phyloP scores from a whole-genome alignment of 352 stramenopile species.

The Vaucheria bursata region DNA sequence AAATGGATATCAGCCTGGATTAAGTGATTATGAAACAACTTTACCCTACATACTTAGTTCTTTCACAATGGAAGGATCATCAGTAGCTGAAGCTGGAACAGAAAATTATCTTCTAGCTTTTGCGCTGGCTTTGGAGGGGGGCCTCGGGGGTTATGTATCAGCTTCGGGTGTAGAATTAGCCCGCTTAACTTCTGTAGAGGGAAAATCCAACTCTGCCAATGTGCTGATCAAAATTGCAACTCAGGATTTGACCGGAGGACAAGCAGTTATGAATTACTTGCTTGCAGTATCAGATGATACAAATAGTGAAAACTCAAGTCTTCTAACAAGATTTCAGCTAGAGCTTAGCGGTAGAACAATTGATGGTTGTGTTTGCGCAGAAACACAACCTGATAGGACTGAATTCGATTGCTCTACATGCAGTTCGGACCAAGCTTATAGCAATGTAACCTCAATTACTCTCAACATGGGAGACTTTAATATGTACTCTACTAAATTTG shows the following conservation, averaged over 20 bases:
- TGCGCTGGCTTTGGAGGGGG: constrained; percentile 14
- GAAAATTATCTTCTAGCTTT: background rate
- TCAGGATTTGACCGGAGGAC: background rate
- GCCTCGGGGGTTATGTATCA: constrained; percentile 1
- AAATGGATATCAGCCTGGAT: constrained; percentile 2
- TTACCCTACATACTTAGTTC: background rate
- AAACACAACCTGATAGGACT: background rate
- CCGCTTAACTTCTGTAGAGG: constrained; percentile 23
- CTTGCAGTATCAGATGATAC: constrained; percentile 18
- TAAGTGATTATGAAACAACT: constrained; percentile 4
- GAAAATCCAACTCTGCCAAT: constrained; percentile 5
- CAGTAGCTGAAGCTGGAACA: background rate
- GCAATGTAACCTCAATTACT: constrained; percentile 13
- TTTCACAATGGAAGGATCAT: background rate
- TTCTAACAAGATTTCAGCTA: constrained; percentile 13
- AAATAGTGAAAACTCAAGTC: background rate
- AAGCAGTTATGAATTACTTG: constrained; percentile 32
- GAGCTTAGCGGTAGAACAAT: constrained; percentile 15
- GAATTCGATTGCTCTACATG: constrained; percentile 40
- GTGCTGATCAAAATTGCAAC: background rate
- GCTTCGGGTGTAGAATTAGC: background rate
- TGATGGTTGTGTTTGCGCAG: constrained; percentile 22
- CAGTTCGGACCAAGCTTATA: constrained; percentile 16
- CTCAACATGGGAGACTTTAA: constrained; percentile 13
- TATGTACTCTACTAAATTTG: constrained; percentile 18